phyloP scores from a whole-genome alignment of 2,329 filamentous ascomycete genomes.

The Erysiphe neolycopersici region DNA sequence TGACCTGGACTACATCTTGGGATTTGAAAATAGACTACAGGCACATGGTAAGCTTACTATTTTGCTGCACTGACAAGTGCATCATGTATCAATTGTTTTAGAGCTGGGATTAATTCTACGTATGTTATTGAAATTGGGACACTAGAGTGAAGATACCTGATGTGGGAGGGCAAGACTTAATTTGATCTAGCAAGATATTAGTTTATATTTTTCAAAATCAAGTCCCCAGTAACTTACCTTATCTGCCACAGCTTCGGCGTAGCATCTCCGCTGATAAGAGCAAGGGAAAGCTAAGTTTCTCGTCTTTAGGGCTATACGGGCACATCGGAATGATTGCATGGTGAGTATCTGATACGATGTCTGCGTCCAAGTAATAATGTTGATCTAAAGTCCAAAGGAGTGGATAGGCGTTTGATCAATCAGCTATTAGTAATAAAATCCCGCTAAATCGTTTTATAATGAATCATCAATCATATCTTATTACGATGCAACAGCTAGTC shows the following conservation, averaged over 20 bases:
- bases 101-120: neutral
- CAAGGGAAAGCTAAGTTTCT: constrained; percentile 47
- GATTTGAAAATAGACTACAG: constrained; percentile 41
- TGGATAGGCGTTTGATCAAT: too few species aligned
- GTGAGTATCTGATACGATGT: neutral
- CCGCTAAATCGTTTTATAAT: too few species aligned
- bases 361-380: too few species aligned
- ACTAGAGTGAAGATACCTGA: constrained; percentile 42
- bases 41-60: neutral
- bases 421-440: too few species aligned
- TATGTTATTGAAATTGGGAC: neutral
- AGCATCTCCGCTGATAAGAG: constrained; percentile 53
- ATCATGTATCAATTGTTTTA: neutral
- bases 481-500: too few species aligned
- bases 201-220: constrained; percentile 5
- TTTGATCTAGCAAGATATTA: constrained; percentile 41
- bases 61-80: neutral
- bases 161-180: constrained; percentile 93
- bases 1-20: constrained; percentile 69
- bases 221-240: constrained; percentile 27
- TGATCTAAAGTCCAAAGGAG: too few species aligned
- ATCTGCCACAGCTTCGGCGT: constrained; percentile 68
- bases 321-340: constrained; percentile 55
- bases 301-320: constrained; percentile 71
- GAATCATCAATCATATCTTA: too few species aligned